Evolutionary conservation across 257 asterid species (phyloP), one percentile per base, ranked within the genome.

Genomic region (Misopates orontium): DNA sequence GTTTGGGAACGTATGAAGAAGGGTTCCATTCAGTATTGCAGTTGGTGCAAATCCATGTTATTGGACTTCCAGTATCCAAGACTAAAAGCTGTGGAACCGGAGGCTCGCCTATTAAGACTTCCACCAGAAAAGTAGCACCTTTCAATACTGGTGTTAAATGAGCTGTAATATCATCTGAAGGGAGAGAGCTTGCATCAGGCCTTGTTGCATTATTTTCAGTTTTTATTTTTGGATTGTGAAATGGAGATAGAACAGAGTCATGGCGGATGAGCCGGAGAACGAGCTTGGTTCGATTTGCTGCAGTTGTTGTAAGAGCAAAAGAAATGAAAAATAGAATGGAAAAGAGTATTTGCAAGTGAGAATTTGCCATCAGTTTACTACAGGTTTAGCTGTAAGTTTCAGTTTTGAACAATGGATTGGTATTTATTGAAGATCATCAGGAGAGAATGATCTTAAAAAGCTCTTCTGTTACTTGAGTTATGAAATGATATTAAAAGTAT

Each of bases 1-100:
- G 14, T 21, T 64, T 7, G 54, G 72, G 72, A 16, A 64, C 40
- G 36, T 45, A 64, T 0, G n/a, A 18, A n/a, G n/a, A n/a, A 14
- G 60, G 53, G 39, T 25, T 22, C 20, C 19, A 44, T 39, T 36
- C 11, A n/a, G 67, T 31, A 12, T 1, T 18, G 41, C 72, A 59
- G 1, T 28, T 24, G 19, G 66, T n/a, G 55, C 67, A 71, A 5
- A 44, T 45, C 77, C 77, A 73, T 19, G 66, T 31, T 3, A 67
- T 15, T 8, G 25, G 42, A 15, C 77, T 73, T 7, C 73, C 77
- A 4, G 73, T 73, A 51, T 66, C 77, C 77, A 73, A 60, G 2
- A 48, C 77, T 32, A 73, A 6, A n/a, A 73, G 73, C 11, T 66
- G 73, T 4, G 73, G 64, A 44, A 59, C 47, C 12, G 77, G 73